Conservation (phyloP, 2,329 filamentous ascomycete species). For the Teratosphaeria gauchensis region DNA sequence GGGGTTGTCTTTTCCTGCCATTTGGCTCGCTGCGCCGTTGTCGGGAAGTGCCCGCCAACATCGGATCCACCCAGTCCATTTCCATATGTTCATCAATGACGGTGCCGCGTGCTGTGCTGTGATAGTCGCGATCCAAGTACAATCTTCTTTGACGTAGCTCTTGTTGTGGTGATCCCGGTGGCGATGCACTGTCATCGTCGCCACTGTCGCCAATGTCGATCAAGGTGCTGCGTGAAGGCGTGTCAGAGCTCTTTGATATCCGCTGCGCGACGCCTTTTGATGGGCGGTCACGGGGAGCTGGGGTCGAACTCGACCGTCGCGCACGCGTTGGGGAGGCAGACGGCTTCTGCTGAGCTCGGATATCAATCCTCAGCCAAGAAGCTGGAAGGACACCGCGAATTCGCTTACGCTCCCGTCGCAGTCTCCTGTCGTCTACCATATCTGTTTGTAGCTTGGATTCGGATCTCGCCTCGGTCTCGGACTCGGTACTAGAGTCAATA, state of each 20-base stretch:
- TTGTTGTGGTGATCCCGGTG: not conserved
- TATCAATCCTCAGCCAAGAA: slow-evolving; percentile 40
- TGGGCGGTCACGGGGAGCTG: slow-evolving; percentile 9
- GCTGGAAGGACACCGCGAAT: slow-evolving; percentile 42
- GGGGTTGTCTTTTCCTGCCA: slow-evolving; percentile 27
- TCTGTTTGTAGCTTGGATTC: slow-evolving; percentile 16
- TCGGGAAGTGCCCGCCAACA: slow-evolving; percentile 22
- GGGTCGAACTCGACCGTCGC: slow-evolving; percentile 5
- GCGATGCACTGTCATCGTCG: slow-evolving; percentile 9
- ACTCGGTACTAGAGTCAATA: slow-evolving; percentile 5
- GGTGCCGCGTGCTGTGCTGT: slow-evolving; percentile 2
- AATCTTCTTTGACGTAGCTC: slow-evolving; percentile 3
- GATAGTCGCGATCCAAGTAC: slow-evolving; percentile 6
- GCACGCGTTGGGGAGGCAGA: not conserved
- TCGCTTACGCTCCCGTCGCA: slow-evolving; percentile 29
- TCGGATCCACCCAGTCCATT: slow-evolving; percentile 35
- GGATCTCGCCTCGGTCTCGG: slow-evolving; percentile 9
- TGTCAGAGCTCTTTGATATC: slow-evolving; percentile 1
- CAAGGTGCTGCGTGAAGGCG: slow-evolving; percentile 2
- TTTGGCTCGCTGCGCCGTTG: slow-evolving; percentile 8
- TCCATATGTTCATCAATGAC: slow-evolving; percentile 32
- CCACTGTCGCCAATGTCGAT: slow-evolving; percentile 29
- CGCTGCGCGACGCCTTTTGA: slow-evolving; percentile 22
- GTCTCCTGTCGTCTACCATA: slow-evolving; percentile 18
- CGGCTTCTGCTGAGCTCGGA: slow-evolving; percentile 18